phyloP scores from a whole-genome alignment of 148 eudicot genomes.

The Chenopodium berlandieri region DNA sequence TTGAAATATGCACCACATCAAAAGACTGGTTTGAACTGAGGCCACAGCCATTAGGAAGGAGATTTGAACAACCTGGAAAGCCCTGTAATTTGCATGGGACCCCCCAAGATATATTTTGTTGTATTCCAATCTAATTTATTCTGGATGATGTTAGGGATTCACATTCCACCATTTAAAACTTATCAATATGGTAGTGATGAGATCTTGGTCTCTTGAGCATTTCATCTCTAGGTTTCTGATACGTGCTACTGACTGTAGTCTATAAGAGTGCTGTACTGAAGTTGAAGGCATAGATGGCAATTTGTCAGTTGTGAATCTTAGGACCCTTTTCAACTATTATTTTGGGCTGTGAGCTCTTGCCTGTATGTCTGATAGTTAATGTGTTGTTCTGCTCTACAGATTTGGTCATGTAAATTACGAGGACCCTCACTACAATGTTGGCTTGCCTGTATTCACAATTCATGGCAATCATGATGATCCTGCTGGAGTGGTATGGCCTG shows the following conservation, averaged over 20 bases:
- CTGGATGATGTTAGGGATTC: not conserved
- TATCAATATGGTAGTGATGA: not conserved
- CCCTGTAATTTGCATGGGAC: not conserved
- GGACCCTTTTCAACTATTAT: not conserved
- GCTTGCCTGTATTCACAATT: constrained; percentile 98
- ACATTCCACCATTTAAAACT: not conserved
- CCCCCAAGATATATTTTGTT: not conserved
- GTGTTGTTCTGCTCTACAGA: constrained; percentile 36
- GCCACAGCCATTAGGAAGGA: not conserved
- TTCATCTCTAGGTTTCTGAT: not conserved
- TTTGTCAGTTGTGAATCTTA: not conserved
- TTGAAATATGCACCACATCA: not conserved
- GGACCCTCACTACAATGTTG: constrained; percentile 98
- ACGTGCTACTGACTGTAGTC: not conserved
- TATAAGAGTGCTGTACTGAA: not conserved
- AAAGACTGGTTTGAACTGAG: constrained; percentile 1
- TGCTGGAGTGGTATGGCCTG: constrained; percentile 91
- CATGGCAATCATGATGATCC: constrained; percentile 99
- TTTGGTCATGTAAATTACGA: constrained; percentile 99
- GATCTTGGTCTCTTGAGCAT: not conserved
- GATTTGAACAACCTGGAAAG: not conserved
- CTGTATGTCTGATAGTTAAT: not conserved
- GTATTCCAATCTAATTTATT: constrained; percentile 8
- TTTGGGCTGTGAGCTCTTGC: not conserved
- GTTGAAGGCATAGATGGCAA: not conserved